Conservation (phyloP, 2,329 filamentous ascomycete species). For the Ceratocystis lukuohia region DNA sequence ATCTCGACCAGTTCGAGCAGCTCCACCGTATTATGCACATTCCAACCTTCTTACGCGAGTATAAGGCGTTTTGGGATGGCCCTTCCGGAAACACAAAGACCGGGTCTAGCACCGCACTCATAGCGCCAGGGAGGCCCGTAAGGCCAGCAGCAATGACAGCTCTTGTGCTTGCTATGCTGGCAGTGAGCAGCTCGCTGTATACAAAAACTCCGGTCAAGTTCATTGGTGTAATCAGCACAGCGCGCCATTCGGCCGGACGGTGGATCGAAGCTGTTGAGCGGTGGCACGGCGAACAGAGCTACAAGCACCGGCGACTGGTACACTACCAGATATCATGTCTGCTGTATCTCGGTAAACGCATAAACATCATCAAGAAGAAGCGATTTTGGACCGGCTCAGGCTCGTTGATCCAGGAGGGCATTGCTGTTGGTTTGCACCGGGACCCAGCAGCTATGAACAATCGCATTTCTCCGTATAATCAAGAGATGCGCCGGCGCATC, state of each 20-base stretch:
- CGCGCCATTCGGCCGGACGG: conserved; percentile 39
- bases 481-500: conserved; percentile 47
- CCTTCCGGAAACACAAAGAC: conserved; percentile 23
- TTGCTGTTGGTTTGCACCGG: conserved; percentile 45
- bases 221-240: conserved; percentile 43
- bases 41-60: conserved; percentile 43
- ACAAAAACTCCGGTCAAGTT: conserved; percentile 41
- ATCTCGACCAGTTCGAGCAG: conserved; percentile 43
- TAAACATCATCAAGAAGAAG: conserved; percentile 53
- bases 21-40: conserved; percentile 46
- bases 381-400: conserved; percentile 47
- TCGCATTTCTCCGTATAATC: conserved; percentile 45
- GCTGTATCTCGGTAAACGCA: conserved; percentile 46
- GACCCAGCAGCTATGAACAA: conserved; percentile 43
- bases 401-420: conserved; percentile 42
- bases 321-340: conserved; percentile 49
- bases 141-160: conserved; percentile 43
- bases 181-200: conserved; percentile 44
- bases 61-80: conserved; percentile 41
- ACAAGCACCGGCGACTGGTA: conserved; percentile 47
- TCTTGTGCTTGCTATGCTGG: conserved; percentile 45
- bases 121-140: conserved; percentile 20
- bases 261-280: conserved; percentile 44
- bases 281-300: conserved; percentile 43
- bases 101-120: not conserved